phyloP scores from a whole-genome alignment of 2,329 filamentous ascomycete genomes.

The Parastagonospora avenae region DNA sequence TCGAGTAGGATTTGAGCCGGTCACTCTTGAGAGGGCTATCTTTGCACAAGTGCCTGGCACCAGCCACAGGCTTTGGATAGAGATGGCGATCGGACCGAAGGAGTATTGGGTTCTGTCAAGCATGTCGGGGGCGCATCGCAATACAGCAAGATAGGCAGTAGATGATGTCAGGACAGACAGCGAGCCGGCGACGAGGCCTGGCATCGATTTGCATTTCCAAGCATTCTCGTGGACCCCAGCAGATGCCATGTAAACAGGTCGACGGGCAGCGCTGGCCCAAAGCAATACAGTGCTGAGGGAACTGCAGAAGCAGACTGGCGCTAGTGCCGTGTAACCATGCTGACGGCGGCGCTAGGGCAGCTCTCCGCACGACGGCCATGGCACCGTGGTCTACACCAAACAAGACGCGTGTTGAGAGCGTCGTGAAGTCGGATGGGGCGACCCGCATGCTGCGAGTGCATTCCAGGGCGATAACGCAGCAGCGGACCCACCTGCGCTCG shows the following conservation, averaged over 20 bases:
- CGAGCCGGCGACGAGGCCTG: background rate
- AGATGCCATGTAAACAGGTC: background rate
- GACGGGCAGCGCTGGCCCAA: background rate
- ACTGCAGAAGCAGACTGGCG: background rate
- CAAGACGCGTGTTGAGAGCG: slow-evolving; percentile 3
- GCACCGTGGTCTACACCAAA: background rate
- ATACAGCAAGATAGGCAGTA: background rate
- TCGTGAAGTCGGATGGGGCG: slow-evolving; percentile 1
- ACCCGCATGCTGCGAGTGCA: background rate
- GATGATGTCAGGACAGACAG: background rate
- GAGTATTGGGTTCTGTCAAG: background rate
- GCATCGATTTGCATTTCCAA: background rate
- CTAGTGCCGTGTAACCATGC: slow-evolving; percentile 1
- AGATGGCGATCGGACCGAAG: background rate
- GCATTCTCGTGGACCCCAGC: background rate
- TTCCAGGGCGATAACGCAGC: slow-evolving; percentile 1
- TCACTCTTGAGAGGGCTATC: background rate
- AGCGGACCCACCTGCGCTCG: background rate
- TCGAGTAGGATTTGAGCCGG: background rate
- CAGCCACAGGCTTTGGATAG: background rate
- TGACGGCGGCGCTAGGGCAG: background rate
- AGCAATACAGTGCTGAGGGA: background rate
- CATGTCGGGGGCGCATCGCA: background rate
- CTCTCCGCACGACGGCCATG: slow-evolving; percentile 1
- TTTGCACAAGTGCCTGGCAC: background rate